Percentiles rank a stretch among this genome's conserved stretches.
Conservation (phyloP, 306 rosid genomes). For the Gleditsia sinensis region DNA sequence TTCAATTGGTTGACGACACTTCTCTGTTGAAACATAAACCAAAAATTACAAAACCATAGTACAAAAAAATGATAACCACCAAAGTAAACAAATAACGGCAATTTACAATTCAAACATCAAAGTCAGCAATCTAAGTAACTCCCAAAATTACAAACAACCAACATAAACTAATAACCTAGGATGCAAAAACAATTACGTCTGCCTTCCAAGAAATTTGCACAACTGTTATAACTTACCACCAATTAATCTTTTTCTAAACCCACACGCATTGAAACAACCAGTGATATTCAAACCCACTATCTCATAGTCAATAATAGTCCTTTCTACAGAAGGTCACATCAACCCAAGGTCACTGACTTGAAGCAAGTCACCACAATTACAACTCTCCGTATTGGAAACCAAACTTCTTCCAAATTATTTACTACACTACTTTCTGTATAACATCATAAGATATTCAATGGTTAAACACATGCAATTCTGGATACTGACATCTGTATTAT, state of each 20-base stretch:
- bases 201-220: slow-evolving; percentile 22
- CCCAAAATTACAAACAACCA: slow-evolving; percentile 23
- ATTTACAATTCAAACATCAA: slow-evolving; percentile 18
- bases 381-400: slow-evolving; percentile 11
- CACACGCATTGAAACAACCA: slow-evolving; percentile 8
- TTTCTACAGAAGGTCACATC: neutral
- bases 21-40: slow-evolving; percentile 58
- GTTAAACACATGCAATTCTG: neutral
- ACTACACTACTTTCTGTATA: slow-evolving; percentile 6
- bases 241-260: slow-evolving; percentile 15
- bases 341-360: slow-evolving; percentile 7
- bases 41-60: slow-evolving; percentile 23
- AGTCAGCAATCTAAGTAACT: neutral
- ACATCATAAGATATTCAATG: neutral
- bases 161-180: slow-evolving; percentile 18
- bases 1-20: slow-evolving; percentile 76
- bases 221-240: neutral
- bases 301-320: neutral
- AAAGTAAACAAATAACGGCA: slow-evolving; percentile 24
- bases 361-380: slow-evolving; percentile 21
- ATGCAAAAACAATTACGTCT: neutral
- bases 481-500: neutral
- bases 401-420: slow-evolving; percentile 15
- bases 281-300: slow-evolving; percentile 21
- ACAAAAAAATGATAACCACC: slow-evolving; percentile 18